These are phyloP conservation scores for Orbilia blumenaviensis DNA, from an alignment of 2,329 filamentous ascomycete genomes.

Conservation along the genomic window DNA sequence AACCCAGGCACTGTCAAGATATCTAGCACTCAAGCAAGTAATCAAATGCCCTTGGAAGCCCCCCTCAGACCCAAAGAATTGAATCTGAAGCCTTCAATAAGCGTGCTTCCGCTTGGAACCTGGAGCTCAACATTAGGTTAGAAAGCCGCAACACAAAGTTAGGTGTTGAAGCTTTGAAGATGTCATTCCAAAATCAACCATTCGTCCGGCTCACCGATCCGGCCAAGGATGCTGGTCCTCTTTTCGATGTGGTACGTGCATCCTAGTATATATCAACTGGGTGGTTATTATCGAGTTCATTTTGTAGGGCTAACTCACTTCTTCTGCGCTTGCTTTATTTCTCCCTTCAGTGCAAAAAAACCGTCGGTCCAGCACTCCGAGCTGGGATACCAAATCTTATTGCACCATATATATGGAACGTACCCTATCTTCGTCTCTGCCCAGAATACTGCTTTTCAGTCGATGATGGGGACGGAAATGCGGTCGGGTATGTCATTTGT, in stretches of 20 bases:
- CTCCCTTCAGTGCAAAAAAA: conserved; percentile 47
- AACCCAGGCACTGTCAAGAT: no score
- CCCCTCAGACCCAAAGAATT: no score
- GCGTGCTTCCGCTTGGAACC: no score
- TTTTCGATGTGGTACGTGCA: conserved; percentile 44
- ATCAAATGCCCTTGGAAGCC: no score
- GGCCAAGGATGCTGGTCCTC: conserved; percentile 32
- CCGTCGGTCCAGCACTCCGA: conserved; percentile 50
- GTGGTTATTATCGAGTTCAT: neutral
- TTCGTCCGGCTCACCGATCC: conserved; percentile 47
- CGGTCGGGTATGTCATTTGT: conserved; percentile 61
- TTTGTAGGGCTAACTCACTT: neutral
- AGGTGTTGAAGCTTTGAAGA: conserved; percentile 4
- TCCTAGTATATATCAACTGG: neutral
- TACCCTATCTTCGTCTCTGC: conserved; percentile 58
- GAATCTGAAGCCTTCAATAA: no score
- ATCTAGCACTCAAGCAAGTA: no score
- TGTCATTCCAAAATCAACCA: conserved; percentile 24
- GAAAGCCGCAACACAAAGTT: conserved; percentile 7
- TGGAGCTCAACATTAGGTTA: no score
- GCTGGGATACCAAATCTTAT: conserved; percentile 37
- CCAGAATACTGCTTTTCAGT: conserved; percentile 60
- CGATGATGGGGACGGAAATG: conserved; percentile 59
- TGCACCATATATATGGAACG: conserved; percentile 57
- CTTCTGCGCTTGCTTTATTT: neutral